A percentile compares a stretch with the other conserved stretches of the same genome.
Evolutionary conservation across 169 alveolate genomes (phyloP).

Genomic region (Theileria parva): DNA sequence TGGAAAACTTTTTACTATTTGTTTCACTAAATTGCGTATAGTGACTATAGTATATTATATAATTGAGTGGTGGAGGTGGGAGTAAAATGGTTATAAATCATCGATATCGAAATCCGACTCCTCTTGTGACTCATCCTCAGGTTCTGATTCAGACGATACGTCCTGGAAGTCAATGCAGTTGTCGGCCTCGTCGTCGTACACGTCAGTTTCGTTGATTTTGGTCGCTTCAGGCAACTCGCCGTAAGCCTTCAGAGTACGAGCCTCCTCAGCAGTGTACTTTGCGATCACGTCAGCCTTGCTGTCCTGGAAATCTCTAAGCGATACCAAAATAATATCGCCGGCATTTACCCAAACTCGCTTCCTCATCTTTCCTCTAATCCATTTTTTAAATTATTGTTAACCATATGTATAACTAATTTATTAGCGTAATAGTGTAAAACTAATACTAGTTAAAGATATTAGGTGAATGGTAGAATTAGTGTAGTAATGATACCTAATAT

Average conservation of each 20-base stretch:
- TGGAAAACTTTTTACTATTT: not conserved
- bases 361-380: conserved; percentile 92
- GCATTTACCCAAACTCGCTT: conserved; percentile 97
- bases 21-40: not conserved
- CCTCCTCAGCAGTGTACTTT: conserved; percentile 97
- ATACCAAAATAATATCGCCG: conserved; percentile 94
- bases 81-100: conserved; percentile 31
- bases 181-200: conserved; percentile 88
- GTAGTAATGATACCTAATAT: conserved; percentile 82
- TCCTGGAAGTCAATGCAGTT: conserved; percentile 86
- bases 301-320: conserved; percentile 97
- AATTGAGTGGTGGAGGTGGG: not conserved
- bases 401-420: too few relatives aligned
- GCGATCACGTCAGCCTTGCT: conserved; percentile 97
- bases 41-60: too few relatives aligned
- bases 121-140: conserved; percentile 33
- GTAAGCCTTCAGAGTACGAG: conserved; percentile 90
- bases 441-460: too few relatives aligned
- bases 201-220: conserved; percentile 90
- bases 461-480: too few relatives aligned
- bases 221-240: conserved; percentile 98
- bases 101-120: conserved; percentile 64
- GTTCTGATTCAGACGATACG: conserved; percentile 73
- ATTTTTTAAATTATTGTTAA: not conserved
- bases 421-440: too few relatives aligned